Evolutionary conservation across 805 yeast genomes (phyloP), one percentile per base, ranked within the genome.

Genomic region (Wickerhamiella qilinensis): DNA sequence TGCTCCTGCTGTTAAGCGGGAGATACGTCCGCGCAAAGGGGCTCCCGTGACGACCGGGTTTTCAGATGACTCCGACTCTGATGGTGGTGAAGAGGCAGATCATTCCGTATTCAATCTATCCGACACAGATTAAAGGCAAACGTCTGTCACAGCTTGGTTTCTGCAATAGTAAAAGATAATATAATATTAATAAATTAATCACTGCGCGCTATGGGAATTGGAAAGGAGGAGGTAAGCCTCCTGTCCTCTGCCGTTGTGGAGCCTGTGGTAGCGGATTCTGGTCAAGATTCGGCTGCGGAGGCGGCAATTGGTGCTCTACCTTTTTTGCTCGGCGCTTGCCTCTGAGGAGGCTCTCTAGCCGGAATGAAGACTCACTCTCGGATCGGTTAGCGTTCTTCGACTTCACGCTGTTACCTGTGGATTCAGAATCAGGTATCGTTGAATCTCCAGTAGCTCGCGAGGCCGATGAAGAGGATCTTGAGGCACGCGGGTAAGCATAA

Each of bases 341-440:
- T 12, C 58, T 30, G 18, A 58, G 42, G 9, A 58, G 41, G 28
- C 54, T 46, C 32, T 58, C 63, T 1, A 58, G 47, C 9, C 62
- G 39, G 53, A 58, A 58, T 1, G 60, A 50, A 6, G 56, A 43
- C 30, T 57, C 62, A 20, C 30, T 27, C 16, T 28, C 16, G 20
- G 32, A 20, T 11, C 11, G 6, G 25, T 6, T 22, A 22, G 11
- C 9, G 9, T 22, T 22, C 24, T 30, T 36, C 20, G 20, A 31
- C 14, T 24, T 16, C 14, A 36, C 38, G 18, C 34, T 33, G 30
- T 30, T 19, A 1, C 11, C 33, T 14, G 39, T 29, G 5, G 39
- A 14, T 22, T 40, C 29, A 15, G n/a, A 28, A 17, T 30, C 33
- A 6, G 25, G 6, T 6, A 11, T 22, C 25, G 24, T 14, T 2